Conservation (phyloP, 768 basidiomycete species). For the Boletus fagicola region DNA sequence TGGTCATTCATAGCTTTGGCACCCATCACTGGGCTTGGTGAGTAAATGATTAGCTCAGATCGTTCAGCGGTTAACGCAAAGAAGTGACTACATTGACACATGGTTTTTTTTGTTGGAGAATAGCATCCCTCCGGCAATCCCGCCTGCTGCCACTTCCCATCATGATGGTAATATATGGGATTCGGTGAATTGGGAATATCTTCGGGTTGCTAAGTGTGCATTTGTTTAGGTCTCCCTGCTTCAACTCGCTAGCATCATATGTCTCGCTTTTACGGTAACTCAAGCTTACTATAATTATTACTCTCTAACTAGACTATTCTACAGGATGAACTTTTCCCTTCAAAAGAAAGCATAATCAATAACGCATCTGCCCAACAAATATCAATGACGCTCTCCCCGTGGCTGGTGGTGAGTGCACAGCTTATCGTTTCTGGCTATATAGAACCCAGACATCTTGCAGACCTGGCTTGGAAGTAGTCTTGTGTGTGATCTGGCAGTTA, state of each 20-base stretch:
- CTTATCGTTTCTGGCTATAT: too few relatives aligned
- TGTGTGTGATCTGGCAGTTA: too few relatives aligned
- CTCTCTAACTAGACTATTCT: not conserved
- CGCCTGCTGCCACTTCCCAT: too few relatives aligned
- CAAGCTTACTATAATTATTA: not conserved
- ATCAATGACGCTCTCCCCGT: not conserved
- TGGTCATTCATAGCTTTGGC: not conserved
- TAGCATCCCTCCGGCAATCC: constrained; percentile 5
- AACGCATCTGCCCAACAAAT: not conserved
- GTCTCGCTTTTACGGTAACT: not conserved
- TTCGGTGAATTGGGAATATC: too few relatives aligned
- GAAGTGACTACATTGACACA: constrained; percentile 15
- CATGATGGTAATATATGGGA: constrained; percentile 2
- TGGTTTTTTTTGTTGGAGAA: constrained; percentile 18
- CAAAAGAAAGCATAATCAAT: not conserved
- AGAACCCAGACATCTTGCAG: constrained; percentile 2
- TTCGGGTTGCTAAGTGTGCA: too few relatives aligned
- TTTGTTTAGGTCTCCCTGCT: not conserved
- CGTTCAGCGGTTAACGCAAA: not conserved
- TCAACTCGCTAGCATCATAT: constrained; percentile 20
- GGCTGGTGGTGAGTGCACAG: constrained; percentile 10
- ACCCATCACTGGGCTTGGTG: constrained; percentile 15
- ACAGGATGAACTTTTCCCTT: constrained; percentile 4
- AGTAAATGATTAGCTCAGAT: not conserved
- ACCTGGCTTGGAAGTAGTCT: too few relatives aligned